Evolutionary conservation across 179 eudicot genomes (phyloP).

Genomic region (Drosera spatulata): DNA sequence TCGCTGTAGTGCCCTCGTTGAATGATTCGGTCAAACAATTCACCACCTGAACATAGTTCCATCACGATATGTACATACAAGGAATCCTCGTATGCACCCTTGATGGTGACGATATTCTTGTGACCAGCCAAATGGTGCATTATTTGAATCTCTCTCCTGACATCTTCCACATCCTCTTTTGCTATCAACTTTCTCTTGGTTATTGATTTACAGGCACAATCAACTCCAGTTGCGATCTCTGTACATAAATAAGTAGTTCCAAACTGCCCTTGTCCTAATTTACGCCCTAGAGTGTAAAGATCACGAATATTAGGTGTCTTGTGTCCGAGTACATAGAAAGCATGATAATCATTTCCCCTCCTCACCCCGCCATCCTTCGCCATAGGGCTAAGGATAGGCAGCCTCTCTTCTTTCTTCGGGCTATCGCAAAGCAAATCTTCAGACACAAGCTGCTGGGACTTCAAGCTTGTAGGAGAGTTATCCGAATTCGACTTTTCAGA

Average conservation of each 20-base stretch:
- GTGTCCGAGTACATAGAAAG: slow-evolving; percentile 65
- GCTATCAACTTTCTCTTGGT: slow-evolving; percentile 82
- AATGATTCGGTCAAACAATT: slow-evolving; percentile 79
- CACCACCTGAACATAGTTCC: slow-evolving; percentile 9
- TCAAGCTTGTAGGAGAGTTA: slow-evolving; percentile 30
- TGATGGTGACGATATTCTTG: slow-evolving; percentile 43
- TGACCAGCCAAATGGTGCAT: slow-evolving; percentile 48
- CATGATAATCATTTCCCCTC: slow-evolving; percentile 37
- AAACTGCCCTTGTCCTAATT: slow-evolving; percentile 69
- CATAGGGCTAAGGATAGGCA: slow-evolving; percentile 11
- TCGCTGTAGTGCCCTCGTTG: slow-evolving; percentile 81
- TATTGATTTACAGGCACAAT: slow-evolving; percentile 78
- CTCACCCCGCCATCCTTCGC: slow-evolving; percentile 22
- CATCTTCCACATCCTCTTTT: slow-evolving; percentile 85
- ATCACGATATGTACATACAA: slow-evolving; percentile 82
- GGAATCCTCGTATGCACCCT: slow-evolving; percentile 86
- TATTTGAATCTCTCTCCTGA: slow-evolving; percentile 87
- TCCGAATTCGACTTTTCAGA: slow-evolving; percentile 36
- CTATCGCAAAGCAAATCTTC: slow-evolving; percentile 15
- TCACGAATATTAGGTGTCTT: slow-evolving; percentile 73
- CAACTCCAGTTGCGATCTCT: slow-evolving; percentile 43
- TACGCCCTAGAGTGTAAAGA: slow-evolving; percentile 64
- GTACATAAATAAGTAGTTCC: slow-evolving; percentile 75
- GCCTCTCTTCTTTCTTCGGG: slow-evolving; percentile 24
- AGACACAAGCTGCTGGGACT: slow-evolving; percentile 27